phyloP scores from a whole-genome alignment of 2,329 filamentous ascomycete species.

The Colletotrichum limetticola region DNA sequence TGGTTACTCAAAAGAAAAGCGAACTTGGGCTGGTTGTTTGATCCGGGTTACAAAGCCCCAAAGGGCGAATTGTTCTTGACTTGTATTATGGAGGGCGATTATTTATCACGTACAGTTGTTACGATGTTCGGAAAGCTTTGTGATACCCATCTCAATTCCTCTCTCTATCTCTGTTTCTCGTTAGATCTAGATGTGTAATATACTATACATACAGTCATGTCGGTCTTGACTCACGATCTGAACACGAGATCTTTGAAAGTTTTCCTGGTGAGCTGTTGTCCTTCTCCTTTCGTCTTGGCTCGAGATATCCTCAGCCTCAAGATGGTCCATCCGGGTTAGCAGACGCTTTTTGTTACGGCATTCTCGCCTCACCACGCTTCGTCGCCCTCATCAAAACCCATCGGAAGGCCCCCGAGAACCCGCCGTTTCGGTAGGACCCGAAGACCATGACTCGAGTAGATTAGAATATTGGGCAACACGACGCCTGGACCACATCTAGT shows the following conservation, averaged over 20 bases:
- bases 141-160: constrained; percentile 34
- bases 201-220: not conserved
- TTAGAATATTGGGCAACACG: constrained; percentile 12
- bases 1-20: not conserved
- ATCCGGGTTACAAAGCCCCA: not conserved
- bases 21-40: not conserved
- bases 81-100: constrained; percentile 2
- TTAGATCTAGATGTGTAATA: constrained; percentile 17
- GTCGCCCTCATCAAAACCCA: not conserved
- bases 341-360: not conserved
- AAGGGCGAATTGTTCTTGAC: not conserved
- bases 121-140: constrained; percentile 29
- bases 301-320: not conserved
- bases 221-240: constrained; percentile 16
- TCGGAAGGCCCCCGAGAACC: not conserved
- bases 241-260: not conserved
- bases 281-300: not conserved
- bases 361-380: constrained; percentile 1
- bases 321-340: not conserved
- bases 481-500: constrained; percentile 17
- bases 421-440: constrained; percentile 4
- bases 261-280: not conserved
- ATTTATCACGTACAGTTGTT: not conserved
- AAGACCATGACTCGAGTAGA: constrained; percentile 24
- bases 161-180: not conserved